Percentiles rank a stretch among this genome's conserved stretches.
These are phyloP conservation scores for Phytopythium litorale DNA, from an alignment of 352 stramenopile genomes.

Conservation along the genomic window DNA sequence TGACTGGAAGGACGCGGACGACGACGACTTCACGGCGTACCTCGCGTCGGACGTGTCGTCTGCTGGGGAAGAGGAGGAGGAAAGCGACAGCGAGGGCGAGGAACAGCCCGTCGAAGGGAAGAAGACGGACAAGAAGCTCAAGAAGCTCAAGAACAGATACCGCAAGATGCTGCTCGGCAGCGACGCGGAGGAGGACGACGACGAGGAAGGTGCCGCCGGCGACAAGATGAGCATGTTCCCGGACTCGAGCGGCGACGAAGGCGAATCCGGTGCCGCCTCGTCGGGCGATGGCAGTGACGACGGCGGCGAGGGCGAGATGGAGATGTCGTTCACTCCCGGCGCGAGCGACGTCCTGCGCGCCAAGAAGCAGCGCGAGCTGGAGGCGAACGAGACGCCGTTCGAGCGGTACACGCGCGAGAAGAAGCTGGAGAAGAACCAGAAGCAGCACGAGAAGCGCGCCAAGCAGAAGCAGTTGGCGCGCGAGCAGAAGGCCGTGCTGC, in stretches of 20 bases:
- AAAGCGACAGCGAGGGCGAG: slow-evolving; percentile 36
- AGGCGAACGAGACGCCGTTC: slow-evolving; percentile 80
- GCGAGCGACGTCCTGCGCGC: slow-evolving; percentile 62
- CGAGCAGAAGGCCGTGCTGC: slow-evolving; percentile 61
- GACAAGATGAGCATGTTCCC: slow-evolving; percentile 10
- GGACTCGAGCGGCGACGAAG: slow-evolving; percentile 27
- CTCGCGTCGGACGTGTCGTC: slow-evolving; percentile 84
- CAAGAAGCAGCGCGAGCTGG: slow-evolving; percentile 72
- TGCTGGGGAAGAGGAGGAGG: slow-evolving; percentile 43
- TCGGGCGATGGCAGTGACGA: slow-evolving; percentile 13
- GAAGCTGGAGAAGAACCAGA: slow-evolving; percentile 84
- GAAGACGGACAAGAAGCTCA: slow-evolving; percentile 62
- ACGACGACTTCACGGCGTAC: slow-evolving; percentile 94
- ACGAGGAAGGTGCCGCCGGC: slow-evolving; percentile 21
- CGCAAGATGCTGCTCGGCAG: slow-evolving; percentile 75
- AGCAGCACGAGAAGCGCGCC: slow-evolving; percentile 71
- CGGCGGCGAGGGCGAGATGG: slow-evolving; percentile 58
- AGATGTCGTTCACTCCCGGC: slow-evolving; percentile 80
- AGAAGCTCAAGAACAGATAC: slow-evolving; percentile 80
- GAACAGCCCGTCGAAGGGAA: slow-evolving; percentile 1
- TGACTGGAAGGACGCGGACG: slow-evolving; percentile 84
- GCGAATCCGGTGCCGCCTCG: slow-evolving; percentile 10
- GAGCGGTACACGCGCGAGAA: slow-evolving; percentile 83
- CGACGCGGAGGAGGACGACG: slow-evolving; percentile 60
- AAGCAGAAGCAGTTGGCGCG: slow-evolving; percentile 54